Conservation (phyloP, 1,284 basidiomycete species). For the Cystobasidium sp. region DNA sequence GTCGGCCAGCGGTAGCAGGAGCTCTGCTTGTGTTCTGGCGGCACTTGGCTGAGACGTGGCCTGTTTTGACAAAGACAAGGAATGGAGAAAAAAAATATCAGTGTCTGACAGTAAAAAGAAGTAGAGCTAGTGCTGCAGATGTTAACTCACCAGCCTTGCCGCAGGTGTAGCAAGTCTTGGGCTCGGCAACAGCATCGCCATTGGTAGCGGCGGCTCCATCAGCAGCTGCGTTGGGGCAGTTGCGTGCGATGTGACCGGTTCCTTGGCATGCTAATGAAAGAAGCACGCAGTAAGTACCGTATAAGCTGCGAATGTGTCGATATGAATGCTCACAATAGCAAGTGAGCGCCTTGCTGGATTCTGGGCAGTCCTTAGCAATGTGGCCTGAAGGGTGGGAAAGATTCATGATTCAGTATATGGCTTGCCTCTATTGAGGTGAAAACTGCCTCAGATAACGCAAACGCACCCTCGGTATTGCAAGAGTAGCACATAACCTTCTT, state of each 20-base stretch:
- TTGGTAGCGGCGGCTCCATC: not conserved
- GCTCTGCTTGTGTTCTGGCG: slow-evolving; percentile 22
- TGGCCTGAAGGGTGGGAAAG: not conserved
- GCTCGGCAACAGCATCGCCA: slow-evolving; percentile 7
- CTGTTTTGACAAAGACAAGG: not conserved
- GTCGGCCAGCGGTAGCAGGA: slow-evolving; percentile 8
- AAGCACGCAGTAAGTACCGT: not conserved
- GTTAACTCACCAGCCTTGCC: slow-evolving; percentile 27
- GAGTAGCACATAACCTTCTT: slow-evolving; percentile 31
- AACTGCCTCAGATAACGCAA: not conserved
- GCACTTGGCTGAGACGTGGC: slow-evolving; percentile 40
- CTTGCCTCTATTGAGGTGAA: not conserved
- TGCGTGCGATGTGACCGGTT: slow-evolving; percentile 39
- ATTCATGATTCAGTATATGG: not conserved
- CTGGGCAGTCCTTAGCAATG: slow-evolving; percentile 38
- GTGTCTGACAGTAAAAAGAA: not conserved
- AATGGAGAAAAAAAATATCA: not conserved
- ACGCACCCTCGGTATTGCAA: slow-evolving; percentile 30
- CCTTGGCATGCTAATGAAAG: slow-evolving; percentile 21
- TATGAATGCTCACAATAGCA: slow-evolving; percentile 25
- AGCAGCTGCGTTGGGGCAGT: slow-evolving; percentile 30
- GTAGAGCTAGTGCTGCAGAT: not conserved
- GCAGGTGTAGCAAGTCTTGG: slow-evolving; percentile 41
- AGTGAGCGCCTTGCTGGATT: slow-evolving; percentile 18
- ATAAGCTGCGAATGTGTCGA: not conserved